Base-by-base conservation (phyloP, 352 stramenopile genomes). In the Phytophthora hybrid region DNA sequence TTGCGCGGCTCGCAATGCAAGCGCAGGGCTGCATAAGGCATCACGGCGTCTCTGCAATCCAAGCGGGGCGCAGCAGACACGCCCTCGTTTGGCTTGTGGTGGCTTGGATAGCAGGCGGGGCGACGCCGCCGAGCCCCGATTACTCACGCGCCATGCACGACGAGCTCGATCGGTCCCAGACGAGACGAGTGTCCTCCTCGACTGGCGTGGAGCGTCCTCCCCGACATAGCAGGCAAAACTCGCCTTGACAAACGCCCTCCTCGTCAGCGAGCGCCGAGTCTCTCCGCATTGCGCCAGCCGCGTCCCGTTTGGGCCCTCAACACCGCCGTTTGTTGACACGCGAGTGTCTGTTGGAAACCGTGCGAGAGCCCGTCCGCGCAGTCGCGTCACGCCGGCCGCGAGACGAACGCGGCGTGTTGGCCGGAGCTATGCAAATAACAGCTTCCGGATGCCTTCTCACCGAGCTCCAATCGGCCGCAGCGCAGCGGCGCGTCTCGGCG, bases 361-460 rank as follows among this genome's bases (percentile, higher is more conserved):
- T 14, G 37, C 37, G 37, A 44, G 37, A 44, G 60, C 66, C 47
- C 41, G 29, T 53, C 5, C 51, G 62, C 68, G 26, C 37, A 75
- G 71, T 71, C 71, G 62, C 59, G 59, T 51, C 70, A 63, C 32
- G 57, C 55, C 44, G 34, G 0, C 34, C 34, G 34, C 34, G 34
- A 18, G 37, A 18, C 37, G 47, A 47, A 47, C 5, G 39, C 56
- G 46, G 11, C 56, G 69, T 73, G 69, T 72, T 76, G 46, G 49
- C 57, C 44, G 44, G 57, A 77, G 71, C 66, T 77, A 71, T 77
- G 71, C 66, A 77, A 71, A 77, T 77, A 71, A 77, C 71, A 77
- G 60, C 51, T 52, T 67, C 59, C 18, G 54, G 32, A 71, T 71
- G 53, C 47, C 51, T 67, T 49, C 47, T 46, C 26, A 2, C 1